These are phyloP conservation scores for Mastigamoeba balamuthi DNA, from an alignment of 78 protist genomes.

Conservation along the genomic window DNA sequence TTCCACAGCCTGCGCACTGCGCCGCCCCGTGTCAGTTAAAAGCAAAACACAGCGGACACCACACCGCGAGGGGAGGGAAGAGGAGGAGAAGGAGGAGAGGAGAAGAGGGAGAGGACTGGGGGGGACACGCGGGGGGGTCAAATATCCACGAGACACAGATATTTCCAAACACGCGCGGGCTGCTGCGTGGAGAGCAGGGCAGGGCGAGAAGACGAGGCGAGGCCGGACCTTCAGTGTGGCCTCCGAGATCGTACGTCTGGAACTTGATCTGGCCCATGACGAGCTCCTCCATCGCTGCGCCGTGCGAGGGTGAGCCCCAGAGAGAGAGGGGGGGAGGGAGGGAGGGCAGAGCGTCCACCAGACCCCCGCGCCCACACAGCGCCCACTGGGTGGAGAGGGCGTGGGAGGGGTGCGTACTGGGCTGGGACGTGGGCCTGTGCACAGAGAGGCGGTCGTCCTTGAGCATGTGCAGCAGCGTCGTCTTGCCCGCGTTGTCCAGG, in stretches of 20 bases:
- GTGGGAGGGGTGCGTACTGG: conserved; percentile 64
- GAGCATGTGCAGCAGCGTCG: conserved; percentile 95
- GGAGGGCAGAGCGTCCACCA: background rate
- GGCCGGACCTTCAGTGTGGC: conserved; percentile 77
- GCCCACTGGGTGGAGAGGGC: background rate
- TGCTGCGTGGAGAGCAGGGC: background rate
- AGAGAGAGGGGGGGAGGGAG: background rate
- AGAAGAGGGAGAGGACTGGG: too few species aligned
- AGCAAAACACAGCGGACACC: background rate
- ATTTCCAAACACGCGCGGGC: too few species aligned
- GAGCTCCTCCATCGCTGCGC: conserved; percentile 87
- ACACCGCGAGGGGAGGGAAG: background rate
- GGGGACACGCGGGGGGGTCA: too few species aligned
- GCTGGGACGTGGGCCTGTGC: conserved; percentile 84
- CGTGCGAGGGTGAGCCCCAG: background rate
- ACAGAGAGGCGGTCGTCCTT: conserved; percentile 75
- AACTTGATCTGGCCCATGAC: conserved; percentile 83
- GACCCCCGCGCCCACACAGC: background rate
- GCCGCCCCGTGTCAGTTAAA: too few species aligned
- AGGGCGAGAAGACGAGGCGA: background rate
- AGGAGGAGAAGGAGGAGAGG: background rate
- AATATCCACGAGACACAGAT: too few species aligned
- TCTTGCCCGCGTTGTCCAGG: conserved; percentile 99
- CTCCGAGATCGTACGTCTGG: conserved; percentile 93
- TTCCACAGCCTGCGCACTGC: conserved; percentile 86